Percentiles rank a stretch among this genome's conserved stretches.
Conservation (phyloP, 805 yeast species). For the Hanseniaspora occidentalis region DNA sequence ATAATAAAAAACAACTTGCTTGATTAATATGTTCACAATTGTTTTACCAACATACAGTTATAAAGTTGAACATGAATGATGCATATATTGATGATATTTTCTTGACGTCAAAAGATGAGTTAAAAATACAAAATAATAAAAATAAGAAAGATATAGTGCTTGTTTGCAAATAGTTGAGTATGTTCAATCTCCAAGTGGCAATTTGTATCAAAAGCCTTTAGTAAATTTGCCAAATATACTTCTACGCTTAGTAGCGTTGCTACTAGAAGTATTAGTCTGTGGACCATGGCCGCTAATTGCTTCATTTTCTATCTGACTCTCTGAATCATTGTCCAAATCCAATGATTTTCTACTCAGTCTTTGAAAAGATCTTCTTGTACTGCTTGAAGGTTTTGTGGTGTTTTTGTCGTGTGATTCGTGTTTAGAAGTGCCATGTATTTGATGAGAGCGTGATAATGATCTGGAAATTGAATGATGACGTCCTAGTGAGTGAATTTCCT, state of each 20-base stretch:
- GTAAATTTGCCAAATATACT: slow-evolving; percentile 6
- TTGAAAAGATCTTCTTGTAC: background rate
- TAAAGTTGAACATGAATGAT: background rate
- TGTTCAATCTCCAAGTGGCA: too few species aligned
- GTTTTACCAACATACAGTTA: too few species aligned
- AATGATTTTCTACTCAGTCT: slow-evolving; percentile 5
- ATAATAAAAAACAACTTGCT: too few species aligned
- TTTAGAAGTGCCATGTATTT: background rate
- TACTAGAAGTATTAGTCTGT: background rate
- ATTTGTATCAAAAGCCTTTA: slow-evolving; percentile 5
- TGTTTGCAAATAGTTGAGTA: too few species aligned
- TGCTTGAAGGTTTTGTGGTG: background rate
- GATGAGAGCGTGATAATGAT: background rate
- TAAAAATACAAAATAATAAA: background rate
- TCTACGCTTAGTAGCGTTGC: slow-evolving; percentile 2
- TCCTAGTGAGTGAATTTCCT: slow-evolving; percentile 3
- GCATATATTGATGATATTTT: background rate
- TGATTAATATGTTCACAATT: too few species aligned
- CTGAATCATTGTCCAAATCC: slow-evolving; percentile 7
- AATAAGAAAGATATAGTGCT: background rate
- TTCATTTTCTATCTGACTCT: slow-evolving; percentile 1
- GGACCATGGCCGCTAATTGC: background rate
- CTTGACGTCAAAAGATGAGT: background rate
- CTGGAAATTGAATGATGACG: background rate
- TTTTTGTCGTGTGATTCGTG: background rate